Evolutionary conservation across 2,329 filamentous ascomycete genomes (phyloP).

Genomic region (Scopulariopsis brevicaulis): DNA sequence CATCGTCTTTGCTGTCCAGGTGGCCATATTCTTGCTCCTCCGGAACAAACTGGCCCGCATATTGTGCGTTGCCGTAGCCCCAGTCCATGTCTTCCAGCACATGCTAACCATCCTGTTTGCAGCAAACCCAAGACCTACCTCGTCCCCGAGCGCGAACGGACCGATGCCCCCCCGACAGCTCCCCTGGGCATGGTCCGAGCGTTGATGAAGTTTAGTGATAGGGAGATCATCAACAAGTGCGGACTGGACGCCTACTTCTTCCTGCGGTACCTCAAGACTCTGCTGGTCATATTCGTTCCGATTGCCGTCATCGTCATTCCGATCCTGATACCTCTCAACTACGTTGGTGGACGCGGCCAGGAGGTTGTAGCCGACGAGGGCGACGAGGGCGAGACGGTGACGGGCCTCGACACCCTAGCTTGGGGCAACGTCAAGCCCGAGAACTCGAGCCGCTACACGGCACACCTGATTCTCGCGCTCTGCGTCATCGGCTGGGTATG

Average conservation of each 20-base stretch:
- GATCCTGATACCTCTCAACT: conserved; percentile 78
- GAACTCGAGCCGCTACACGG: conserved; percentile 65
- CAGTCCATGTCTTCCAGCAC: background rate
- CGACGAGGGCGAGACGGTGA: conserved; percentile 18
- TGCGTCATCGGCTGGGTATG: conserved; percentile 75
- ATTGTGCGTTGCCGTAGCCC: conserved; percentile 50
- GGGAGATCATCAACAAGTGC: conserved; percentile 88
- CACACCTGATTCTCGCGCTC: conserved; percentile 71
- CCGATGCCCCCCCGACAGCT: conserved; percentile 55
- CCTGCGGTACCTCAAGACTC: conserved; percentile 65
- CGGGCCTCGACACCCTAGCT: conserved; percentile 69
- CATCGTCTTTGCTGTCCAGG: conserved; percentile 50
- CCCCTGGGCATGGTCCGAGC: conserved; percentile 39
- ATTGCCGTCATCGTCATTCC: conserved; percentile 70
- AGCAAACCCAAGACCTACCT: conserved; percentile 79
- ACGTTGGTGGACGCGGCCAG: conserved; percentile 55
- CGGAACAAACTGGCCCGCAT: conserved; percentile 72
- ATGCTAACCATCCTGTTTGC: conserved; percentile 7
- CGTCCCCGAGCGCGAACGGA: conserved; percentile 75
- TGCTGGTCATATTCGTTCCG: conserved; percentile 86
- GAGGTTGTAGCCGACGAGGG: conserved; percentile 29
- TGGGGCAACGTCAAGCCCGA: conserved; percentile 72
- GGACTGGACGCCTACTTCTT: conserved; percentile 97
- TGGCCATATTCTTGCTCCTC: conserved; percentile 63
- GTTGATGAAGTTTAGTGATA: conserved; percentile 58